phyloP scores from a whole-genome alignment of 2,329 filamentous ascomycete genomes.

The Colletotrichum agaves region DNA sequence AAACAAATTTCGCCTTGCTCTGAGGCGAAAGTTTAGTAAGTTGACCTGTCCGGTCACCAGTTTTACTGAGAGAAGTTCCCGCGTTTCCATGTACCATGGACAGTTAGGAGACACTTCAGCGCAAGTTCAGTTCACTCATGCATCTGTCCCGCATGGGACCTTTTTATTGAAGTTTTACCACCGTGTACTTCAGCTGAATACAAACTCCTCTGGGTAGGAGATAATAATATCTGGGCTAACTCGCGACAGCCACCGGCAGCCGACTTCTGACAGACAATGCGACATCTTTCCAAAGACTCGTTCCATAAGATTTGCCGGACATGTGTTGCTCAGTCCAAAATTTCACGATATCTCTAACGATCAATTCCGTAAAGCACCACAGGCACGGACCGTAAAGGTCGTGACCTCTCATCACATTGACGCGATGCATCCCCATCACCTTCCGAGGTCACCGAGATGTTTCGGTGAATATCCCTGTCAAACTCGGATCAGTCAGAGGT shows the following conservation, averaged over 20 bases:
- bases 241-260: background rate
- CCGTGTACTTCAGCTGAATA: background rate
- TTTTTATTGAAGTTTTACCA: background rate
- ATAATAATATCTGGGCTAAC: background rate
- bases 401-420: background rate
- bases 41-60: background rate
- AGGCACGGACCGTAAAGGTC: background rate
- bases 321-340: background rate
- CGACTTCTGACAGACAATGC: background rate
- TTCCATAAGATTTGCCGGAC: background rate
- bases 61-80: background rate
- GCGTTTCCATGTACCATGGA: background rate
- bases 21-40: conserved; percentile 18
- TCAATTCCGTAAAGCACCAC: too few species aligned
- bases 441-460: conserved; percentile 22
- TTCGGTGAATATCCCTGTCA: conserved; percentile 28
- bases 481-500: conserved; percentile 13
- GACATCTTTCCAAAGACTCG: background rate
- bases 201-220: background rate
- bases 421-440: background rate
- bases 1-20: conserved; percentile 12
- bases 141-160: background rate
- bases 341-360: too few species aligned
- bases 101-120: background rate
- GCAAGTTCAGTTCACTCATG: background rate